Conservation (phyloP, 1,284 basidiomycete species). For the Moesziomyces sp. region DNA sequence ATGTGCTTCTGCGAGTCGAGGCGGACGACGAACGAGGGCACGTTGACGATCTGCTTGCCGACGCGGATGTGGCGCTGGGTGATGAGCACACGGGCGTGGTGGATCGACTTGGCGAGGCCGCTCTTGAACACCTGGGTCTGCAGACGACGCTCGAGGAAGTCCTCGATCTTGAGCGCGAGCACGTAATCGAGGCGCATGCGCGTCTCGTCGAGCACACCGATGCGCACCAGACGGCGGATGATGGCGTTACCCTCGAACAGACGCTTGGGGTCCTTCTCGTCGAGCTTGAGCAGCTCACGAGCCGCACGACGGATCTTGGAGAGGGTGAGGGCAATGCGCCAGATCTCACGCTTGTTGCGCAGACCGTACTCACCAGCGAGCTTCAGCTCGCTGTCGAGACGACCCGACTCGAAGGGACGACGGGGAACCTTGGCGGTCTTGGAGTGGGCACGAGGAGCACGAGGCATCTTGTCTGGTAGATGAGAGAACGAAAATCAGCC, state of each 20-base stretch:
- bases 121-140: slow-evolving; percentile 99
- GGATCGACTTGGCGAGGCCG: slow-evolving; percentile 96
- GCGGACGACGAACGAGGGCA: slow-evolving; percentile 96
- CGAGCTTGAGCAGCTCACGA: slow-evolving; percentile 99
- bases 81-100: slow-evolving; percentile 98
- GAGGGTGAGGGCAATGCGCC: slow-evolving; percentile 94
- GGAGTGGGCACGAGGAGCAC: slow-evolving; percentile 65
- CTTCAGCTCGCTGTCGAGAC: slow-evolving; percentile 99
- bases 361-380: slow-evolving; percentile 99
- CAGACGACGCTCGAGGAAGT: slow-evolving; percentile 98
- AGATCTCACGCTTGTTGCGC: slow-evolving; percentile 99
- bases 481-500: background rate
- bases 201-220: slow-evolving; percentile 98
- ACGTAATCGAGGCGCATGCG: slow-evolving; percentile 94
- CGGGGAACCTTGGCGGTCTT: slow-evolving; percentile 79
- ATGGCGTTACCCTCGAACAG: slow-evolving; percentile 99
- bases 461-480: slow-evolving; percentile 54
- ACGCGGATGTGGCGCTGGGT: slow-evolving; percentile 97
- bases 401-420: slow-evolving; percentile 95
- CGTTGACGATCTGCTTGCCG: slow-evolving; percentile 99
- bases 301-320: slow-evolving; percentile 99
- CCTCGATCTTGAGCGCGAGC: slow-evolving; percentile 97
- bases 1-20: slow-evolving; percentile 79
- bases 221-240: slow-evolving; percentile 97
- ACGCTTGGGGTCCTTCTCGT: slow-evolving; percentile 99